These are phyloP conservation scores for Populus tomentosa DNA, from an alignment of 441 rosid genomes.

Conservation along the genomic window DNA sequence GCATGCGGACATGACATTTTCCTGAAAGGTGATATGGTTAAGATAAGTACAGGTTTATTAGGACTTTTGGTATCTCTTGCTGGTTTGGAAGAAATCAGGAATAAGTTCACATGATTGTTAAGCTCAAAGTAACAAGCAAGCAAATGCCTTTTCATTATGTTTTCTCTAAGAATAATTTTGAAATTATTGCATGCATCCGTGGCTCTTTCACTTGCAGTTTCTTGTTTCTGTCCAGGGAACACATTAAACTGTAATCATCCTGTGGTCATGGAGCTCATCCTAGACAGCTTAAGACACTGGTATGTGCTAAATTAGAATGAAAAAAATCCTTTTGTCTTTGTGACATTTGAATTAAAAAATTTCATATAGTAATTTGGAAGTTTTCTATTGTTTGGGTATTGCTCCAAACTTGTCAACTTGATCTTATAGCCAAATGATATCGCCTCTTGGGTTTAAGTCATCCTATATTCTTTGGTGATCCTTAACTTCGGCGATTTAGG, in stretches of 20 bases:
- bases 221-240: constrained; percentile 61
- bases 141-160: not conserved
- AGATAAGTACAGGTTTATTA: not conserved
- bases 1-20: too few species aligned
- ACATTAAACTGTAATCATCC: constrained; percentile 93
- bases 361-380: not conserved
- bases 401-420: not conserved
- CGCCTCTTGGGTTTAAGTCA: constrained; percentile 33
- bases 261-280: constrained; percentile 85
- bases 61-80: not conserved
- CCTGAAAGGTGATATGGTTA: not conserved
- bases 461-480: constrained; percentile 72
- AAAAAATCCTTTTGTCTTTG: not conserved
- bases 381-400: not conserved
- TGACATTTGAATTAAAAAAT: not conserved
- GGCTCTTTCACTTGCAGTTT: constrained; percentile 13
- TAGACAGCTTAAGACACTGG: constrained; percentile 95
- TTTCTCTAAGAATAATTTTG: not conserved
- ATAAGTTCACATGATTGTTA: constrained; percentile 4
- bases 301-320: constrained; percentile 27
- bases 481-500: too few species aligned
- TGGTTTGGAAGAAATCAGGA: constrained; percentile 7
- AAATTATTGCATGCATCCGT: constrained; percentile 2
- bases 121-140: constrained; percentile 1
- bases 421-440: not conserved